Conservation (phyloP, 2,329 filamentous ascomycete genomes). For the Apiospora saccharicola region DNA sequence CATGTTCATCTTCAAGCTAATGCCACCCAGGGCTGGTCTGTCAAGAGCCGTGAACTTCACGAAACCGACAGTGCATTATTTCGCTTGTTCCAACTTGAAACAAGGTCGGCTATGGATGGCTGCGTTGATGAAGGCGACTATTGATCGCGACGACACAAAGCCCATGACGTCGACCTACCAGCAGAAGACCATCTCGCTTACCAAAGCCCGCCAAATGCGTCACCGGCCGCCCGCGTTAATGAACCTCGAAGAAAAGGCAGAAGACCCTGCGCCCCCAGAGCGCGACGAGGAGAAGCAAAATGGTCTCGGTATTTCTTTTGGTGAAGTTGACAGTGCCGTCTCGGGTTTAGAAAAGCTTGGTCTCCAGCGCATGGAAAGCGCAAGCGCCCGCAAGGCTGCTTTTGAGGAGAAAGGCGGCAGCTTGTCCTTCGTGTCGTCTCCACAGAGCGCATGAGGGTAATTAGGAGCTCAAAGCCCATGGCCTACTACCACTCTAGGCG, state of each 20-base stretch:
- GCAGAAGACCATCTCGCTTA: conserved; percentile 92
- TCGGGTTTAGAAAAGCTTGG: conserved; percentile 47
- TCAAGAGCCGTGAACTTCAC: conserved; percentile 96
- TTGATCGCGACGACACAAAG: conserved; percentile 84
- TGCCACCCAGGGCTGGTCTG: conserved; percentile 86
- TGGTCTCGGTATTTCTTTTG: conserved; percentile 48
- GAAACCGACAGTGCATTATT: conserved; percentile 96
- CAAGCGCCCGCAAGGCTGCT: conserved; percentile 40
- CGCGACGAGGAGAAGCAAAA: conserved; percentile 42
- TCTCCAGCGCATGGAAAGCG: conserved; percentile 43
- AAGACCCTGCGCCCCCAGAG: conserved; percentile 32
- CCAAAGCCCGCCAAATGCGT: conserved; percentile 86
- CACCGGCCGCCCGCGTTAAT: conserved; percentile 90
- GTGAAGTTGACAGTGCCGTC: conserved; percentile 49
- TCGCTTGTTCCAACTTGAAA: conserved; percentile 89
- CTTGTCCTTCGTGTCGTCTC: conserved; percentile 35
- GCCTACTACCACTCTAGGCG: not conserved
- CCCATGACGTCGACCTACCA: conserved; percentile 92
- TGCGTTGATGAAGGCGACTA: conserved; percentile 97
- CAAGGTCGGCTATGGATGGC: conserved; percentile 97
- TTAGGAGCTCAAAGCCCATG: not conserved
- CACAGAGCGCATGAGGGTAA: conserved; percentile 39
- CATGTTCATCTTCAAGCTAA: conserved; percentile 98
- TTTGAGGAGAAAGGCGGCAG: conserved; percentile 44
- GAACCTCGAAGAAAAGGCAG: conserved; percentile 64